A percentile compares a stretch with the other conserved stretches of the same genome.
Conservation (phyloP, 2,329 filamentous ascomycete species). For the Nemania diffusa region DNA sequence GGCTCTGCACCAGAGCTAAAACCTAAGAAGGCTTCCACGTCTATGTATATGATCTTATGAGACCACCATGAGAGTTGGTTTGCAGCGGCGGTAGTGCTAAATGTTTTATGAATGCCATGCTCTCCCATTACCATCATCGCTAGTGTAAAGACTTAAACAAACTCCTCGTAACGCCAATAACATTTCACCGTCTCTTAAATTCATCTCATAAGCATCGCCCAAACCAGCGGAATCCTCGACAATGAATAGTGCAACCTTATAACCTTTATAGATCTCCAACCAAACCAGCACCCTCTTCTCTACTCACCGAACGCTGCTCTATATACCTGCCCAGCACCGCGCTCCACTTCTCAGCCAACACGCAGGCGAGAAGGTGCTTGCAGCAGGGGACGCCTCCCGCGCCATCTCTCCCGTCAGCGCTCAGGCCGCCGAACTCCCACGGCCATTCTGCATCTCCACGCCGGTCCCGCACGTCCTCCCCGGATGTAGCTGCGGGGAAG, state of each 20-base stretch:
- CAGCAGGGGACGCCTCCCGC: conserved; percentile 68
- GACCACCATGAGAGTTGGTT: not conserved
- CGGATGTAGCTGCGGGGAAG: not conserved
- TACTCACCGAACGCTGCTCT: conserved; percentile 63
- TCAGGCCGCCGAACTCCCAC: conserved; percentile 50
- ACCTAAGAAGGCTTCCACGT: not conserved
- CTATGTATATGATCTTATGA: not conserved
- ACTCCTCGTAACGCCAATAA: not conserved
- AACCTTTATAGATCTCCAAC: conserved; percentile 56
- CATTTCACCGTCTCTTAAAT: not conserved
- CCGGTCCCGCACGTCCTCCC: conserved; percentile 20
- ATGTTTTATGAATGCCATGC: not conserved
- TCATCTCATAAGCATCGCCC: not conserved
- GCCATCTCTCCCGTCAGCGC: conserved; percentile 49
- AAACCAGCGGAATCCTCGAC: not conserved
- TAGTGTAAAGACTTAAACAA: not conserved
- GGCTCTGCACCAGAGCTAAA: not conserved
- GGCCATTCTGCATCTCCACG: conserved; percentile 22
- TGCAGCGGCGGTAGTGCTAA: not conserved
- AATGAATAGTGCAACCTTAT: not conserved
- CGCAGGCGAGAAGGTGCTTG: conserved; percentile 89
- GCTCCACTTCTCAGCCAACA: conserved; percentile 75
- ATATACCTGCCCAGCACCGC: conserved; percentile 66
- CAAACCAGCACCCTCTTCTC: conserved; percentile 79
- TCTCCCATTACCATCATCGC: not conserved